Evolutionary conservation across 345 rosid species (phyloP).

Genomic region (Pugionium dolabratum): DNA sequence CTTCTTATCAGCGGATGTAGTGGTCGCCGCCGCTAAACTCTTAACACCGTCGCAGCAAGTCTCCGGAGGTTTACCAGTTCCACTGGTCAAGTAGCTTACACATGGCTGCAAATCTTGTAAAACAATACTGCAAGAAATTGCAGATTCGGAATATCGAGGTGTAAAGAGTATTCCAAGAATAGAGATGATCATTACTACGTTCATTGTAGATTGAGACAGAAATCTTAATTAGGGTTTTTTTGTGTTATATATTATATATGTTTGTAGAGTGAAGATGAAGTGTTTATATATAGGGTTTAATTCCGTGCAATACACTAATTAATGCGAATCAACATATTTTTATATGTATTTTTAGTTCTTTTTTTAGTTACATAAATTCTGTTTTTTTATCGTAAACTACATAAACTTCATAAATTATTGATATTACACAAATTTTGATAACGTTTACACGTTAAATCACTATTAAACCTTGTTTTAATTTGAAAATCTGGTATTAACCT

Average conservation of each 20-base stretch:
- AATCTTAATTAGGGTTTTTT: neutral
- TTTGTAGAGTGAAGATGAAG: conserved; percentile 15
- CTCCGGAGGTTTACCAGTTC: conserved; percentile 61
- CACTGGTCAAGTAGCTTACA: conserved; percentile 56
- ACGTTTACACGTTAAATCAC: no score
- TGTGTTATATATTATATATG: neutral
- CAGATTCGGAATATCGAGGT: conserved; percentile 47
- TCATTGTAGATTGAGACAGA: conserved; percentile 15
- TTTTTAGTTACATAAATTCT: no score
- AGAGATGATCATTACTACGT: conserved; percentile 24
- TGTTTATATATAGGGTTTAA: conserved; percentile 1
- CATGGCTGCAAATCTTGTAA: conserved; percentile 68
- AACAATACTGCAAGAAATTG: conserved; percentile 64
- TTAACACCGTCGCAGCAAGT: conserved; percentile 61
- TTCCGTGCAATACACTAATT: no score
- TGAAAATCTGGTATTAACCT: no score
- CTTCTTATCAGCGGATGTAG: conserved; percentile 57
- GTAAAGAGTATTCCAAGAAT: conserved; percentile 37
- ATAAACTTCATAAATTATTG: no score
- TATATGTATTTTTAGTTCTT: no score
- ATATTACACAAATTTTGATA: no score
- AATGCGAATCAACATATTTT: no score
- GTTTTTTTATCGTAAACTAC: no score
- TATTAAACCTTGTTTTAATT: no score
- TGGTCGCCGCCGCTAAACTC: conserved; percentile 50